Conservation (phyloP, 768 basidiomycete species). For the Mycena amicta region DNA sequence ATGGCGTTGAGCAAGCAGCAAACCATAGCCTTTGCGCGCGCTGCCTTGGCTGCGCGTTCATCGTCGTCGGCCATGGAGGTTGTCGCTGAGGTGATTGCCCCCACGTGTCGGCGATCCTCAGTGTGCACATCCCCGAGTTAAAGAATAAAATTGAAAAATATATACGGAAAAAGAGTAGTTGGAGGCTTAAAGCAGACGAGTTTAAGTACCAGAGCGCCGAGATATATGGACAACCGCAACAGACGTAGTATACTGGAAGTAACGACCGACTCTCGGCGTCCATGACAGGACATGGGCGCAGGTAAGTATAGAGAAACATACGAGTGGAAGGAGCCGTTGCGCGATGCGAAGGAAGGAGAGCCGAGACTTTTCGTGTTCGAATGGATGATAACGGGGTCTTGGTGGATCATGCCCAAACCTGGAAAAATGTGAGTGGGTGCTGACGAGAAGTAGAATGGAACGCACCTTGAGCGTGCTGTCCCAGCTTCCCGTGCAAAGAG, state of each 20-base stretch:
- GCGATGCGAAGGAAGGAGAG: conserved; percentile 26
- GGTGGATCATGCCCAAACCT: conserved; percentile 96
- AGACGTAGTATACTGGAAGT: conserved; percentile 39
- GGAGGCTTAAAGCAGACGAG: conserved; percentile 15
- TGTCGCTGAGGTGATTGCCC: background rate
- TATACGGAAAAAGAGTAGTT: conserved; percentile 13
- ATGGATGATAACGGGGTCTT: conserved; percentile 21
- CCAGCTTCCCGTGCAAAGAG: conserved; percentile 98
- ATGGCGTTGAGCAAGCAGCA: conserved; percentile 25
- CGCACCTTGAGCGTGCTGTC: conserved; percentile 93
- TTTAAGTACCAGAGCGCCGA: conserved; percentile 20
- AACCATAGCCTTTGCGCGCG: conserved; percentile 84
- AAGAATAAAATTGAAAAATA: conserved; percentile 25
- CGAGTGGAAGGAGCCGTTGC: conserved; percentile 40
- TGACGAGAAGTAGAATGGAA: conserved; percentile 16
- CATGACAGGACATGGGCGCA: conserved; percentile 48
- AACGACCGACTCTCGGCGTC: conserved; percentile 67
- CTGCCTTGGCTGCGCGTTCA: conserved; percentile 80
- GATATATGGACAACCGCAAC: conserved; percentile 19
- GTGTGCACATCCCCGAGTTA: conserved; percentile 6
- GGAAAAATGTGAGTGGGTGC: conserved; percentile 4
- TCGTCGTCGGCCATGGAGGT: conserved; percentile 58
- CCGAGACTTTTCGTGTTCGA: conserved; percentile 24
- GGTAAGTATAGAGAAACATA: conserved; percentile 58
- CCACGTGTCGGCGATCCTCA: conserved; percentile 12